Base-by-base conservation (phyloP, 306 rosid species). In the Casuarina cunninghamiana region DNA sequence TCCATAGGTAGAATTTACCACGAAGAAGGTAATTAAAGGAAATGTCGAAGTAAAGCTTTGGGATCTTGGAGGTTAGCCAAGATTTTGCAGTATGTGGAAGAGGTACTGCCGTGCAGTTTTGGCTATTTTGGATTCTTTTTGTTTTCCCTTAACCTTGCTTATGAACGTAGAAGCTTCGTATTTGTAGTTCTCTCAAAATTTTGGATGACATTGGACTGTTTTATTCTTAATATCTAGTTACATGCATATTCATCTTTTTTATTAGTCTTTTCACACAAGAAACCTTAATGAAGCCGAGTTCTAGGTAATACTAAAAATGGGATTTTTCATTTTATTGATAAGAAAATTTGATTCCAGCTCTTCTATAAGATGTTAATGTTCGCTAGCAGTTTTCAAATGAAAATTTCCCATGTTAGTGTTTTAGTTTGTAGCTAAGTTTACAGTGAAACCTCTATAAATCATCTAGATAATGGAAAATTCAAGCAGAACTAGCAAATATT, bases 1-100 rank as follows among this genome's bases (percentile, higher is more conserved):
- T 79, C 58, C 77, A 32, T 87, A 91, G 90, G 93, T 91, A 76
- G 93, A 92, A 78, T 91, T 91, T 76, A 91, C 87, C 77, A 87
- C 87, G 96, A 91, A 41, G 79, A 91, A 83, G 82, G 88, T 91
- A 62, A 91, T 89, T 5, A 91, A 84, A 81, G 96, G 96, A 63
- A 91, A 83, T 55, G 93, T 89, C 57, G 86, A 87, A 4, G 86
- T 91, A 78, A 91, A 88, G 81, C 75, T 87, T 70, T 89, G 92
- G 91, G 93, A 89, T 84, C 92, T 91, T 57, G 93, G 97, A 73
- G 92, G 93, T 61, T 92, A 84, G 75, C 90, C 90, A 38, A 89
- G 93, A 79, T 91, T 89, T 78, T 86, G 91, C 67, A 89, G 90
- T 38, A 88, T 91, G 92, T 86, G 94, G 94, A 91, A 91, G 83